Evolutionary conservation across 106 monocot genomes (phyloP), one percentile per base, ranked within the genome.

Genomic region (Acorus gramineus): DNA sequence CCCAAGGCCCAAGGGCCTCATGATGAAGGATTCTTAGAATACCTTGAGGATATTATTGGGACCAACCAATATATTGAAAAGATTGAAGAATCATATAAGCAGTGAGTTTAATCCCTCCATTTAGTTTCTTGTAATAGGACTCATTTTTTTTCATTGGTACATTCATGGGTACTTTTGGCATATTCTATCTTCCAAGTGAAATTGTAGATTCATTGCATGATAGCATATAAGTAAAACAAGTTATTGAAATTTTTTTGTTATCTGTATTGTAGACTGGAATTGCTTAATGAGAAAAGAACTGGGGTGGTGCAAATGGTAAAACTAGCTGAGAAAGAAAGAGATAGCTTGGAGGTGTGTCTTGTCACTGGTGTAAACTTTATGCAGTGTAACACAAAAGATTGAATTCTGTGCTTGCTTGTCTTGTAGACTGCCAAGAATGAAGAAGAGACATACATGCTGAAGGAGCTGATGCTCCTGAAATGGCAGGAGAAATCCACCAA

Each of bases 21-120:
- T 74, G 91, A 98, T 81, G 91, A 91, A 64, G 96, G 96, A 3
- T 96, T 96, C 50, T 78, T 96, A 69, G 96, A 96, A 76, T 96
- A 96, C 68, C 83, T 96, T 5, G 96, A 96, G 63, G 96, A 96
- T 56, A 92, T 98, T 42, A 98, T 98, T 74, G 96, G 96, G 52
- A 98, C 96, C 59, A 79, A 75, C 52, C 85, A 92, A 69, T 98
- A 92, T 69, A 85, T 98, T 11, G 88, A 87, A 68, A 91, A 81
- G 69, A 98, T 98, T 60, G 91, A 98, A 63, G 87, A 85, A 74
- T 78, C 88, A n/a, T 75, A 72, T 52, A 88, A 88, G 50, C 85
- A 88, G 96, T 98, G 69, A 85, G 90, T 81, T 79, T 8, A 45
- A 73, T 46, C 28, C 28, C 28, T 28, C 28, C 28, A 28, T 28